Base-by-base conservation (phyloP, 2,329 filamentous ascomycete species). In the Diplodia scrobiculata region DNA sequence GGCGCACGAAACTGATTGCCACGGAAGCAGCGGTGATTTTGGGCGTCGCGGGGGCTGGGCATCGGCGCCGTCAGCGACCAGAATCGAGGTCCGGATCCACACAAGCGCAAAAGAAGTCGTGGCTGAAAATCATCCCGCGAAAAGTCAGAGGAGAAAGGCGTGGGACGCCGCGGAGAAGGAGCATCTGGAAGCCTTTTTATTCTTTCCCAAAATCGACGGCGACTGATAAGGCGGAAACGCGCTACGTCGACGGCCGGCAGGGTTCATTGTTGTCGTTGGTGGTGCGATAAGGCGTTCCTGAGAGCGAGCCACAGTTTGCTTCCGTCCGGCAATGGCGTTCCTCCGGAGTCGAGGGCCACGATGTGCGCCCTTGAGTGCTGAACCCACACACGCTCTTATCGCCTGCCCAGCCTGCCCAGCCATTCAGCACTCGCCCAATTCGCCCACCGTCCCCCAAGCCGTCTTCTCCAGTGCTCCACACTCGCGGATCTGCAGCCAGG, bases 111-210 rank as follows among this genome's bases (percentile, higher is more conserved):
- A 27, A 60, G 25, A 60, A 41, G 10, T 11, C 34, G 27, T 41
- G n/a, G 25, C 17, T 58, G 41, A 38, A 19, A 7, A 47, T n/a
- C 9, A 32, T 5, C 21, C 47, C 17, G 17, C 55, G n/a, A 60
- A 38, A 14, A n/a, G 25, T 27, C n/a, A 48, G 38, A 5, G 13
- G 11, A 3, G 13, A 21, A 25, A 9, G 6, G 36, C 41, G 52
- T 34, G 34, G 19, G 5, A 25, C 9, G 27, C 64, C 64, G 64
- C 64, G 64, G 64, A 66, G 64, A 66, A 66, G 64, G 64, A 38
- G 47, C 54, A 29, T 48, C n/a, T 27, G 47, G 14, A 17, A 11
- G 27, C 29, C 25, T 21, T 45, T 32, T 60, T 66, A 38, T 45
- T 60, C 34, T 48, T 7, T 32, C 54, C 60, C 32, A 53, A 36